Base-by-base conservation (phyloP, 1,139 yeast species). In the Candida mesenterica region DNA sequence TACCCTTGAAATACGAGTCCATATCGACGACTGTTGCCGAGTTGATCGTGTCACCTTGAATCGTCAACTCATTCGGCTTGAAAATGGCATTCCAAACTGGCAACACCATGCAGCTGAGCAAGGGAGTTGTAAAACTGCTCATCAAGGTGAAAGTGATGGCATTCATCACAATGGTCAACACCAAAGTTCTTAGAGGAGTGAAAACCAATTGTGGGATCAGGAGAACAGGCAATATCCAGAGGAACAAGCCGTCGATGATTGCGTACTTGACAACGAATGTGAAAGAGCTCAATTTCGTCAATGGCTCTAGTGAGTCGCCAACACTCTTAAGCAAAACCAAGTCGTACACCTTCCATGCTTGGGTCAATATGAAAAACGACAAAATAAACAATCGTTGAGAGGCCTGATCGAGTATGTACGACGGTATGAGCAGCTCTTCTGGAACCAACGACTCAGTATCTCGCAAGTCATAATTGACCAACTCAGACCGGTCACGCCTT, bases 271-370 rank as follows among this genome's bases (percentile, higher is more conserved):
- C 52, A 15, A 85, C 62, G 52, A 86, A 85, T 12, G 75, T 64
- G 53, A 82, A 70, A 39, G 71, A 73, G 19, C 75, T 66, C 30
- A 75, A 59, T 15, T 52, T 48, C 3, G 61, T 52, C 38, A 52
- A 46, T 29, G 39, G 34, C 33, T 15, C 42, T n/a, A n/a, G n/a
- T n/a, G n/a, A n/a, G n/a, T n/a, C n/a, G n/a, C n/a, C 42, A 12
- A 34, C 27, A 14, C 28, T 25, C 59, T 68, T 63, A 33, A 75
- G 51, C 29, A 72, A 54, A 17, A 75, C 53, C 24, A 86, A 64
- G 53, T 89, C 96, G 51, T 84, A 86, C 1, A 86, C 40, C 54
- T 92, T 92, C 75, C 84, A 85, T 16, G 88, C 77, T 57, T 90
- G 97, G 15, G 90, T 68, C 33, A 85, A 67, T 3, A 76, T 64